phyloP scores from a whole-genome alignment of 1,139 yeast species.

The Neolecta irregularis region DNA sequence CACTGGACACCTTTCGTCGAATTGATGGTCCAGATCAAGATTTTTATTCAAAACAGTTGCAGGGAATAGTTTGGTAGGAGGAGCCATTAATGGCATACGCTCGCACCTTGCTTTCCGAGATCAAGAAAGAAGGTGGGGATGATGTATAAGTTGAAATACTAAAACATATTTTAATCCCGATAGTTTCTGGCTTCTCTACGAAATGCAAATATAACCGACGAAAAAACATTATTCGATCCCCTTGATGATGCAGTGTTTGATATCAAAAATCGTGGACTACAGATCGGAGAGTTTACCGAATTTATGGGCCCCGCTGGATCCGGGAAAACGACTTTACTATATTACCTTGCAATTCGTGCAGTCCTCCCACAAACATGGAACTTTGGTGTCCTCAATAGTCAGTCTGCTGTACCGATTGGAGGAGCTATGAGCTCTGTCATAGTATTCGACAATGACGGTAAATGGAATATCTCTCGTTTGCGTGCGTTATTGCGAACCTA shows the following conservation, averaged over 20 bases:
- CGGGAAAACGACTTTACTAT: constrained; percentile 13
- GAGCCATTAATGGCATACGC: too few relatives aligned
- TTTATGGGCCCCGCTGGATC: constrained; percentile 10
- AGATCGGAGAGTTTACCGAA: constrained; percentile 5
- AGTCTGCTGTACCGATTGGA: neutral
- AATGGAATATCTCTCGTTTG: constrained; percentile 9
- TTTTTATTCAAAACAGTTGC: too few relatives aligned
- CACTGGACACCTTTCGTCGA: too few relatives aligned
- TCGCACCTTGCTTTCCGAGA: too few relatives aligned
- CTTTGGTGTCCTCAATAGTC: neutral
- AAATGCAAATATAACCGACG: too few relatives aligned
- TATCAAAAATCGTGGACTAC: neutral
- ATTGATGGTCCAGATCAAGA: too few relatives aligned
- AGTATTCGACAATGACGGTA: constrained; percentile 9
- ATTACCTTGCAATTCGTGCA: constrained; percentile 8
- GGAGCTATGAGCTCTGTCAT: constrained; percentile 6
- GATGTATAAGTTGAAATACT: too few relatives aligned
- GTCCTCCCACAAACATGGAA: constrained; percentile 1
- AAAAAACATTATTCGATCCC: constrained; percentile 5
- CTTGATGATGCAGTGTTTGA: neutral
- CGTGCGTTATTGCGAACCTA: constrained; percentile 4
- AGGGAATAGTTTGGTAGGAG: too few relatives aligned
- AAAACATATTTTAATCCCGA: too few relatives aligned
- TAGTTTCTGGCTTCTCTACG: too few relatives aligned
- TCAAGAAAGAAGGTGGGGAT: too few relatives aligned